A percentile compares a stretch with the other conserved stretches of the same genome.
phyloP scores from a whole-genome alignment of 164 flowering plant species.

The Sedum album region DNA sequence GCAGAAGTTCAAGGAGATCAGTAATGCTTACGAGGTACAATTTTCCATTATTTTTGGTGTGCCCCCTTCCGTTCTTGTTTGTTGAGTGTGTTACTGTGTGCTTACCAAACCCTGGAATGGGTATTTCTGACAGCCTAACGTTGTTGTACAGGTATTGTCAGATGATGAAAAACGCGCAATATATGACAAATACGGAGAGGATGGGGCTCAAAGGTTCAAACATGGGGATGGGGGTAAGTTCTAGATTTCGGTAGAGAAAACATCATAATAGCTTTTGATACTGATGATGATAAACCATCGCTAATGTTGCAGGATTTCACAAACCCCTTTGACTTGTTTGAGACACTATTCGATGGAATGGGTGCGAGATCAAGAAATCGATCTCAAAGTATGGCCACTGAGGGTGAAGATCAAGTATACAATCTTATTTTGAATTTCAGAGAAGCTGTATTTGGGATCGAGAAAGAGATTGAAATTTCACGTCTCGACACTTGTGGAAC shows the following conservation, averaged over 20 bases:
- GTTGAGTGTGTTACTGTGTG: neutral
- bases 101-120: neutral
- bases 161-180: slow-evolving; percentile 92
- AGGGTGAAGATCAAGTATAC: slow-evolving; percentile 78
- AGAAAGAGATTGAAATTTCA: slow-evolving; percentile 80
- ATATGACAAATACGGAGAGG: slow-evolving; percentile 96
- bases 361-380: slow-evolving; percentile 48
- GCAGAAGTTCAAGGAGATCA: slow-evolving; percentile 84
- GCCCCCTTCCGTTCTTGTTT: neutral
- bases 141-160: slow-evolving; percentile 64
- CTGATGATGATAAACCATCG: neutral
- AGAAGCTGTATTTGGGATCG: slow-evolving; percentile 89
- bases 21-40: slow-evolving; percentile 90
- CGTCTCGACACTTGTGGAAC: slow-evolving; percentile 80
- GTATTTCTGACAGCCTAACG: neutral
- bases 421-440: slow-evolving; percentile 68
- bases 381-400: slow-evolving; percentile 51
- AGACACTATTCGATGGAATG: slow-evolving; percentile 66
- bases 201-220: slow-evolving; percentile 86
- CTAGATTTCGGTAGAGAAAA: neutral
- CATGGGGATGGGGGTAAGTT: slow-evolving; percentile 85
- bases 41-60: neutral
- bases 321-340: slow-evolving; percentile 83
- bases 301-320: slow-evolving; percentile 63
- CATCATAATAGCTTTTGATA: neutral